These are phyloP conservation scores for Crithidia sp. DNA, from an alignment of 208 protist genomes.

Conservation along the genomic window DNA sequence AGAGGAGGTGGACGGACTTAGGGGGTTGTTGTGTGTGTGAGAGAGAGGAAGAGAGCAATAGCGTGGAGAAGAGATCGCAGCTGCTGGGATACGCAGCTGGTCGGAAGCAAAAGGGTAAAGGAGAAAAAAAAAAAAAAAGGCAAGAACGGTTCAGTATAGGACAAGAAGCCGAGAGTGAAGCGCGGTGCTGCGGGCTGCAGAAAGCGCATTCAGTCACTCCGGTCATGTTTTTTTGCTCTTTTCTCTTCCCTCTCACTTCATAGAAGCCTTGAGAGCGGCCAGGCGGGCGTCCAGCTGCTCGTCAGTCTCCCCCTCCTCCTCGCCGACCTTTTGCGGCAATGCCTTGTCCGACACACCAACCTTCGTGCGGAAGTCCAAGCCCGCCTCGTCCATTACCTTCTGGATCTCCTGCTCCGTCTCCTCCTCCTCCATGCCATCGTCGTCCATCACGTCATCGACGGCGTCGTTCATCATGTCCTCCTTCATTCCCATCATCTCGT, in stretches of 20 bases:
- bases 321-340: conserved; percentile 50
- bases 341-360: conserved; percentile 59
- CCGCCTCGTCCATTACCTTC: conserved; percentile 93
- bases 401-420: conserved; percentile 91
- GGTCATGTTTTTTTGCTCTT: not conserved
- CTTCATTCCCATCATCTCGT: conserved; percentile 98
- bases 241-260: conserved; percentile 55
- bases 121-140: conserved; percentile 19
- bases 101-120: not conserved
- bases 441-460: conserved; percentile 92
- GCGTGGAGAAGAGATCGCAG: conserved; percentile 1
- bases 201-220: too few relatives aligned
- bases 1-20: conserved; percentile 7
- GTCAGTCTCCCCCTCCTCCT: conserved; percentile 65
- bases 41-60: not conserved
- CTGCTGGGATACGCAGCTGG: not conserved
- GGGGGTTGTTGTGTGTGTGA: not conserved
- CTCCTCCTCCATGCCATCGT: conserved; percentile 91
- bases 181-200: too few relatives aligned
- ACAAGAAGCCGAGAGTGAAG: too few relatives aligned
- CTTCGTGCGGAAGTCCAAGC: conserved; percentile 87
- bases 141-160: not conserved
- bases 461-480: conserved; percentile 98
- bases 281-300: conserved; percentile 86
- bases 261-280: conserved; percentile 75